These are phyloP conservation scores for Cladosporium sp. DNA, from an alignment of 2,329 filamentous ascomycete genomes.

Conservation along the genomic window DNA sequence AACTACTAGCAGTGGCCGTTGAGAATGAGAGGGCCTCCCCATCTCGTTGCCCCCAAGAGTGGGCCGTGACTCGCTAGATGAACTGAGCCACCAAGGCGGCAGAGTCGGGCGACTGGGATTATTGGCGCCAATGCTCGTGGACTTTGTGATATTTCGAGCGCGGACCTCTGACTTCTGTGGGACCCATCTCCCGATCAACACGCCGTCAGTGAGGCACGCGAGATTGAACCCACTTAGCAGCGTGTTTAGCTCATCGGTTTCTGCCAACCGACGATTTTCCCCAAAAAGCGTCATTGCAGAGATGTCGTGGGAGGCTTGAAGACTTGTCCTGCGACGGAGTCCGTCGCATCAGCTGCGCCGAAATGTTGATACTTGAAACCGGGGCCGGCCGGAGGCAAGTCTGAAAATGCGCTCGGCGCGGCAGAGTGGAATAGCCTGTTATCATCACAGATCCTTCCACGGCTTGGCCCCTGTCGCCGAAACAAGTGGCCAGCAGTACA, in stretches of 20 bases:
- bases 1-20: conserved; percentile 4
- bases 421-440: background rate
- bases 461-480: background rate
- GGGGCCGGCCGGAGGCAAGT: background rate
- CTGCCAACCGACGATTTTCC: background rate
- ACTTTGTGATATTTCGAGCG: conserved; percentile 9
- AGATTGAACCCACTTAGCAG: conserved; percentile 1
- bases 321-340: background rate
- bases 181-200: conserved; percentile 8
- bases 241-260: background rate
- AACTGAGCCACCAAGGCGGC: conserved; percentile 15
- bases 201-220: background rate
- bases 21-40: conserved; percentile 9
- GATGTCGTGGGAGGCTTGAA: background rate
- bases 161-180: conserved; percentile 13
- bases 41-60: conserved; percentile 10
- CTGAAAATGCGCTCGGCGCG: background rate
- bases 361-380: background rate
- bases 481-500: background rate
- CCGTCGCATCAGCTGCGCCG: background rate
- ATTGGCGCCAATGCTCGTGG: conserved; percentile 13
- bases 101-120: background rate
- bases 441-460: background rate
- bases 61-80: conserved; percentile 13
- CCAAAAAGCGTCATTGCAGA: background rate